Base-by-base conservation (phyloP, 2,329 filamentous ascomycete genomes). In the Zasmidium angulare region DNA sequence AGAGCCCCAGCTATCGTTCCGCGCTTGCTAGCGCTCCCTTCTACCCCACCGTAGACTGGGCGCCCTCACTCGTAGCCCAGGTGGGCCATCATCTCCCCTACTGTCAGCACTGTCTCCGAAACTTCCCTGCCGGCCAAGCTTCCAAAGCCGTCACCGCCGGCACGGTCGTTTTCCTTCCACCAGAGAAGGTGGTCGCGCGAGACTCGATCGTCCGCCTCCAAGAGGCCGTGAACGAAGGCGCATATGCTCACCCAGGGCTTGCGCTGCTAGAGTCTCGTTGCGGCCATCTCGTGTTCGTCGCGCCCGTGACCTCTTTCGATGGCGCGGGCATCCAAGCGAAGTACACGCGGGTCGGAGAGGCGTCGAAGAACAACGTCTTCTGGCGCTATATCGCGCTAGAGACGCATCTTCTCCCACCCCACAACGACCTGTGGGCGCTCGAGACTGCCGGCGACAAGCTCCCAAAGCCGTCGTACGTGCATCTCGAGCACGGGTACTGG, bases 401-500 rank as follows among this genome's bases (percentile, higher is more conserved):
- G 46, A 49, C 23, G 24, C 19, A n/a, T 2, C 20, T 11, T 17
- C 3, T 11, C 14, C 11, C 43, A 19, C 46, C 53, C 19, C 43
- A 48, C 43, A 50, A 49, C 54, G 36, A 22, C 31, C 43, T 56
- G 11, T 21, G 17, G n/a, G 21, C 19, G 24, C 54, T 56, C 26
- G 23, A 40, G 17, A 20, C 36, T 9, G n/a, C 6, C 20, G 54
- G 54, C 21, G 17, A 21, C 3, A 23, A 11, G 23, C 19, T 56
- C 24, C 11, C 12, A 11, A 56, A 56, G 46, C 14, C 14, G 7
- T 26, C 54, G 9, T 56, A 56, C 23, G 17, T 31, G n/a, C 26
- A 56, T 19, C 48, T 56, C 17, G 54, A 40, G 47, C 12, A 23
- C 3, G 54, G 54, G 46, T 56, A 40, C 54, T 56, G 54, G 54